Base-by-base conservation (phyloP, 768 basidiomycete species). In the Boletus pseudopeckii region DNA sequence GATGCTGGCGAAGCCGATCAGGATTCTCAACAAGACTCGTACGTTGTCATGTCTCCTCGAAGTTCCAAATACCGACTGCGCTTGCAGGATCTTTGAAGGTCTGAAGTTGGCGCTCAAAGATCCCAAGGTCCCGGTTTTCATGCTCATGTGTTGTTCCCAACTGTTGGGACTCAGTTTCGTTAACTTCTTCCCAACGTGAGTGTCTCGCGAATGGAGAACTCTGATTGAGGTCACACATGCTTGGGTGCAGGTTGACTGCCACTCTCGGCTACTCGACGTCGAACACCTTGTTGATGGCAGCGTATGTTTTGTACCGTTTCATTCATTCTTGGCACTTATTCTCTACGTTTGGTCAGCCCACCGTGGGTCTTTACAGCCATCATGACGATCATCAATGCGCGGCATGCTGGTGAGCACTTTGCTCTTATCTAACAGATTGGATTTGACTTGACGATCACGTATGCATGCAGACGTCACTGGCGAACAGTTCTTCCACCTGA, bases 1-100 rank as follows among this genome's bases (percentile, higher is more conserved):
- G 84, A 86, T 61, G 82, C 80, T 9, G 83, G 84, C 2, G 84
- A 85, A 69, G 84, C 84, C 0, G 85, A 86, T 58, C 68, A 77
- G 59, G 85, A 87, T 57, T 77, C 77, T n/a, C 64, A 64, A 0
- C 69, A 75, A 30, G 83, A 82, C 50, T 81, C 84, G 85, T 85
- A 62, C 37, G 82, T 72, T 14, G 14, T 39, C 40, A 30, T 36
- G 13, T 33, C 14, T 20, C 10, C 32, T 18, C n/a, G 28, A 6
- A 20, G 14, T 9, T 18, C 17, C 1, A 17, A n/a, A 47, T 40
- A n/a, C 14, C 6, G 14, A 61, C 6, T 45, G 10, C 33, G 1
- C 20, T 26, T 22, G 9, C n/a, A 66, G 65, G 22, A 5, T 64
- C 13, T 56, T 64, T 4, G 60, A 56, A 30, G 63, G 60, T 18